These are phyloP conservation scores for Rosa rugosa DNA, from an alignment of 306 rosid species.

Conservation along the genomic window DNA sequence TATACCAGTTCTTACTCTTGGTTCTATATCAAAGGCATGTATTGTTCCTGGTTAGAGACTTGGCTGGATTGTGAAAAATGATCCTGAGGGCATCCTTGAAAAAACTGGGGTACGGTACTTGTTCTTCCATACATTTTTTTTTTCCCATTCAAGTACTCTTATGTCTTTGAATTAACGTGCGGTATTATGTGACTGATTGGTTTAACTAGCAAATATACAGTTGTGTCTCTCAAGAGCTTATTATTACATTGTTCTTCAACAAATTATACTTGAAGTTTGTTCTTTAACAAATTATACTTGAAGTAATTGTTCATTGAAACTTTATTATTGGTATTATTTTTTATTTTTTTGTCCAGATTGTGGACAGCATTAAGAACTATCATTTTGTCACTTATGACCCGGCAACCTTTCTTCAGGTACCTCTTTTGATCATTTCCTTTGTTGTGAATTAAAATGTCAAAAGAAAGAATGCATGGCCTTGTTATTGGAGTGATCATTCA, in stretches of 20 bases:
- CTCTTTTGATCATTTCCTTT: background rate
- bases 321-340: background rate
- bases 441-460: background rate
- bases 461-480: background rate
- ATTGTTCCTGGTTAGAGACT: conserved; percentile 67
- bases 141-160: background rate
- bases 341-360: conserved; percentile 33
- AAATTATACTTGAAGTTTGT: no score
- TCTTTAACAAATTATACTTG: no score
- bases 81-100: conserved; percentile 43
- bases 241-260: background rate
- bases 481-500: background rate
- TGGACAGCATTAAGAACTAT: conserved; percentile 39
- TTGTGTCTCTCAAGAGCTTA: background rate
- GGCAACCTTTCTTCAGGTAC: conserved; percentile 65
- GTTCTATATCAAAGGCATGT: conserved; percentile 66
- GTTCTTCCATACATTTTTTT: background rate
- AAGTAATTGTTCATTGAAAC: no score
- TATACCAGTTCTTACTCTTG: conserved; percentile 59
- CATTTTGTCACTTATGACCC: conserved; percentile 47
- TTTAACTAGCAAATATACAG: no score
- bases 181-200: no score
- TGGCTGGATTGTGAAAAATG: conserved; percentile 63
- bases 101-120: conserved; percentile 43
- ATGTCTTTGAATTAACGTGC: no score